Evolutionary conservation across 2,329 filamentous ascomycete genomes (phyloP).

Genomic region (Penicillium sp.): DNA sequence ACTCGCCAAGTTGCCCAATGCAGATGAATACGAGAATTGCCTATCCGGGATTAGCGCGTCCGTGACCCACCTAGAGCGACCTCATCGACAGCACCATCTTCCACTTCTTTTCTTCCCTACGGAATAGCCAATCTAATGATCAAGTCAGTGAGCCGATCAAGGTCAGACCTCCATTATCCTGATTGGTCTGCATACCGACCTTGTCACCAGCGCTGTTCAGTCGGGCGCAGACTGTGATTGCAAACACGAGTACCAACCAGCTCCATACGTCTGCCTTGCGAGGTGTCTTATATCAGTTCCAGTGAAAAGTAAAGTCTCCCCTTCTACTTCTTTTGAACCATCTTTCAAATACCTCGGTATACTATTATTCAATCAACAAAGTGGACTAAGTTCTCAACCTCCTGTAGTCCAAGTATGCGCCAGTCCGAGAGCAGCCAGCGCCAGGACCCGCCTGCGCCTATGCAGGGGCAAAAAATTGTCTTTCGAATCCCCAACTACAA

Average conservation of each 20-base stretch:
- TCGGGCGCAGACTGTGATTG: constrained; percentile 2
- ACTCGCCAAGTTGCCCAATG: neutral
- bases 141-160: neutral
- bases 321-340: neutral
- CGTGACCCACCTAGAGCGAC: constrained; percentile 1
- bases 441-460: constrained; percentile 8
- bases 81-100: neutral
- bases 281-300: neutral
- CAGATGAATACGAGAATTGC: constrained; percentile 26
- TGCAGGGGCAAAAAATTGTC: constrained; percentile 28
- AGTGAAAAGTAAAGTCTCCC: neutral
- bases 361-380: neutral
- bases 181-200: neutral
- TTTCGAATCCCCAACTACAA: constrained; percentile 30
- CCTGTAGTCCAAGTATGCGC: neutral
- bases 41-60: constrained; percentile 20
- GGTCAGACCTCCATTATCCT: neutral
- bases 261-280: constrained; percentile 1
- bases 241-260: neutral
- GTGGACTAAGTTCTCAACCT: neutral
- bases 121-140: neutral
- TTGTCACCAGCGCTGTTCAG: neutral
- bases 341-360: too few species aligned
- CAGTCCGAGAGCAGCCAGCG: neutral
- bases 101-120: neutral